These are phyloP conservation scores for Diplodia seriata DNA, from an alignment of 2,329 filamentous ascomycete genomes.

Conservation along the genomic window DNA sequence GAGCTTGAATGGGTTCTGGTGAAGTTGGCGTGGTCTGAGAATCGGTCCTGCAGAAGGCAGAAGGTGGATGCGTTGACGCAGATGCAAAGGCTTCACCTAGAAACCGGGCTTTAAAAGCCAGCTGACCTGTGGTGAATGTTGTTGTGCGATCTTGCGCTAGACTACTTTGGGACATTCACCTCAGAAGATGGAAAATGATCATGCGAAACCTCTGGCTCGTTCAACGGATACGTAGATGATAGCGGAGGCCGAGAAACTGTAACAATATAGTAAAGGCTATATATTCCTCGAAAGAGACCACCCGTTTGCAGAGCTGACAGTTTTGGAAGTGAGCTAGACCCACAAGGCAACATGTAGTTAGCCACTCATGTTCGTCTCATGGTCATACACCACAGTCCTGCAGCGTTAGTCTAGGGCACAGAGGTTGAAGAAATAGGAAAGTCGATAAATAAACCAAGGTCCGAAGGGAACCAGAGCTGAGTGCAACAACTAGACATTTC, in stretches of 20 bases:
- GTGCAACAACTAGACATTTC: neutral
- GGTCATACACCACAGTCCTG: neutral
- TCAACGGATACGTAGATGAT: constrained; percentile 2
- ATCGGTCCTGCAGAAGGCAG: neutral
- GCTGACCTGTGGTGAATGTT: neutral
- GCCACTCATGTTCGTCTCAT: neutral
- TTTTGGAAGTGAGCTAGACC: neutral
- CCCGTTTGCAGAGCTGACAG: constrained; percentile 2
- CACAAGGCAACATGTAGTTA: neutral
- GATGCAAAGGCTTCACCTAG: neutral
- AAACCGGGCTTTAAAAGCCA: neutral
- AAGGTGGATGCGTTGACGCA: neutral
- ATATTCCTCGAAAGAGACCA: neutral
- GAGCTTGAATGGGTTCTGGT: neutral
- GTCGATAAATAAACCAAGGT: neutral
- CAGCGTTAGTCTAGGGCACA: neutral
- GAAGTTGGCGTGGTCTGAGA: neutral
- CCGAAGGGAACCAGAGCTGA: neutral
- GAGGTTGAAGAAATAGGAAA: neutral
- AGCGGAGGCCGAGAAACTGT: neutral
- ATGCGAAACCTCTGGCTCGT: neutral
- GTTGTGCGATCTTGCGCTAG: constrained; percentile 4
- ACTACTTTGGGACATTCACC: neutral
- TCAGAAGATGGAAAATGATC: neutral
- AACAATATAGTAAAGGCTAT: neutral